Evolutionary conservation across 106 monocot genomes (phyloP), one percentile per base, ranked within the genome.

Genomic region (Dendrobium chrysotoxum): DNA sequence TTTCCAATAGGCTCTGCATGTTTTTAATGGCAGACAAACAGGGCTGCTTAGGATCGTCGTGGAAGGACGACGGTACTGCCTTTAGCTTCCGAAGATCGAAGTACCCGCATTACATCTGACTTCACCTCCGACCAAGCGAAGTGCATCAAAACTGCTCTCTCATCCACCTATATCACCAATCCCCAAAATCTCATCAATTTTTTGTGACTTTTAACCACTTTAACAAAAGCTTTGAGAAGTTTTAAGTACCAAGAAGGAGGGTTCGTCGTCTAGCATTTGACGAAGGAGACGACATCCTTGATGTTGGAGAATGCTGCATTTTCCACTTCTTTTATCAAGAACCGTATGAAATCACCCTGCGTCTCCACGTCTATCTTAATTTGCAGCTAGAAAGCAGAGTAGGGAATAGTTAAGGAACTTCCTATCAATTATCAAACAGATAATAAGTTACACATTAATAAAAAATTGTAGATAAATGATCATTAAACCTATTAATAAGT

Each of bases 241-340:
- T 1, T 50, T 23, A 20, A 54, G 41, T 86, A 99, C 98, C 86
- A 99, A 83, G 81, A 89, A 95, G 40, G 98, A 99, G 83, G 95
- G 98, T 80, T 99, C 95, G 77, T 99, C 93, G 80, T 99, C 98
- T 30, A 99, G 94, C 98, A 99, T 82, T 99, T 99, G 87, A 99
- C 98, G 80, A 99, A 99, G 47, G 87, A 80, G 28, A 99, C 95
- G 2, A 99, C 86, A 53, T 99, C 98, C 71, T 99, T 93, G 42
- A 99, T 91, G 81, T 90, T 86, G 83, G 85, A 74, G 82, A 99
- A 99, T 0, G 92, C 86, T 1, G 95, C 92, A 40, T 71, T 84
- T 58, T 91, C 78, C 20, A 95, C 92, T 77, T 95, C 88, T 40
- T 88, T 91, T 11, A 95, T 95, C 28, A 99, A 84, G 75, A 86